Conservation (phyloP, 2,329 filamentous ascomycete species). For the Talaromyces sp. region DNA sequence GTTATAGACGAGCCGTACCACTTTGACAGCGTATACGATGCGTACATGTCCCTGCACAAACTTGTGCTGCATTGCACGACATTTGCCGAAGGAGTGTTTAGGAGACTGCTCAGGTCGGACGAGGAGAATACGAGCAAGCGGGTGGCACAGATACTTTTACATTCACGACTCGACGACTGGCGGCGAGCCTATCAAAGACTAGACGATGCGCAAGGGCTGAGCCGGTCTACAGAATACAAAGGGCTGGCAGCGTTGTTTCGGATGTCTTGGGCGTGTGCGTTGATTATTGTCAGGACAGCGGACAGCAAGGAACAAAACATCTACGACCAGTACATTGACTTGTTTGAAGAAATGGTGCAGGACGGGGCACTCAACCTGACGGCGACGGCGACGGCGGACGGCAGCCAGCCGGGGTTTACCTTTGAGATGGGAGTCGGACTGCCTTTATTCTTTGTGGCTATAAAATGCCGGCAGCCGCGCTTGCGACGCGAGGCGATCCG, state of each 20-base stretch:
- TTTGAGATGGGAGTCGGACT: not conserved
- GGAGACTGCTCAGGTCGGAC: not conserved
- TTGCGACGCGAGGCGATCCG: slow-evolving; percentile 20
- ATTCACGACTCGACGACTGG: not conserved
- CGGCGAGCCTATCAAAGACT: not conserved
- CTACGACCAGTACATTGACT: not conserved
- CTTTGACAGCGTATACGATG: not conserved
- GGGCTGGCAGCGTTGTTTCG: not conserved
- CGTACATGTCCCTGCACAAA: not conserved
- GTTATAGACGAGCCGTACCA: not conserved
- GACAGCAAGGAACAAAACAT: not conserved
- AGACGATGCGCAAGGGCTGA: not conserved
- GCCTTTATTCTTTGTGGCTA: slow-evolving; percentile 17
- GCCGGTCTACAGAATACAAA: not conserved
- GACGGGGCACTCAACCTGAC: not conserved
- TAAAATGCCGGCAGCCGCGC: slow-evolving; percentile 21
- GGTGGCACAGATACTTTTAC: not conserved
- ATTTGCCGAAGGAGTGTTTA: not conserved
- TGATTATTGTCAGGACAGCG: not conserved
- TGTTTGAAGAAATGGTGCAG: not conserved
- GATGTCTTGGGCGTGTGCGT: not conserved
- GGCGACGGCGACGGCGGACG: not conserved
- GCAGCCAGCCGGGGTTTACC: not conserved
- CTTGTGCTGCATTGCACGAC: not conserved
- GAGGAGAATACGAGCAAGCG: not conserved